Percentiles rank a stretch among this genome's conserved stretches.
phyloP scores from a whole-genome alignment of 208 protist species.

The Borovskyia barvae region DNA sequence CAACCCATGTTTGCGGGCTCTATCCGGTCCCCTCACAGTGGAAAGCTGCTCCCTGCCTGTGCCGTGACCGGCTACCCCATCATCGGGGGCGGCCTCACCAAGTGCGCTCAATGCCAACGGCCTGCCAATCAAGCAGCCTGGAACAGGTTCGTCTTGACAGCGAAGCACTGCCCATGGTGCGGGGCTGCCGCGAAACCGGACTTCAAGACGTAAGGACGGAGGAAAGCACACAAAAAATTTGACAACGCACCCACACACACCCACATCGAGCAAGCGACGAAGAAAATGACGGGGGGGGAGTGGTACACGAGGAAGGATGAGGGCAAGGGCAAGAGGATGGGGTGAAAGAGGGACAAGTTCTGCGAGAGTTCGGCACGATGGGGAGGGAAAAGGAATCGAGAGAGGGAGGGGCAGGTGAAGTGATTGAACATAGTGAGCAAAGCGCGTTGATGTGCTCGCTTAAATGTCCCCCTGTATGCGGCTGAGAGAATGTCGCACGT shows the following conservation, averaged over 20 bases:
- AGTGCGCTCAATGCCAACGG: slow-evolving; percentile 75
- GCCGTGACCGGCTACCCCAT: slow-evolving; percentile 91
- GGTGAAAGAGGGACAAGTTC: too few relatives aligned
- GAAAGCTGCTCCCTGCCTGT: slow-evolving; percentile 76
- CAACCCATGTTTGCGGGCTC: slow-evolving; percentile 83
- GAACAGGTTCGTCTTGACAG: slow-evolving; percentile 83
- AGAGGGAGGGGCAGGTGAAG: too few relatives aligned
- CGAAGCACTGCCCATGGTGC: slow-evolving; percentile 91
- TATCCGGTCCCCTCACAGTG: slow-evolving; percentile 69
- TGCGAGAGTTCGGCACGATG: too few relatives aligned
- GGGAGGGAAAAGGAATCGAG: too few relatives aligned
- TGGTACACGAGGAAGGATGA: too few relatives aligned
- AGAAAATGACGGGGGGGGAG: too few relatives aligned
- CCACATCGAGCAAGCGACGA: neutral
- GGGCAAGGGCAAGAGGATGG: too few relatives aligned
- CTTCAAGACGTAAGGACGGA: slow-evolving; percentile 52
- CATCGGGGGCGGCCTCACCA: slow-evolving; percentile 56
- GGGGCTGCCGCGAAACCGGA: slow-evolving; percentile 43
- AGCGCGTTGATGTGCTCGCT: too few relatives aligned
- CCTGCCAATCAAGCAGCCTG: slow-evolving; percentile 89
- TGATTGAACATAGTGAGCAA: too few relatives aligned
- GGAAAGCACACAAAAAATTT: neutral
- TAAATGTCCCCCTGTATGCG: too few relatives aligned
- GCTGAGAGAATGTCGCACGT: too few relatives aligned
- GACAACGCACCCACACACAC: too few relatives aligned